Evolutionary conservation across 129 eudicot genomes (phyloP).

Genomic region (Centella asiatica): DNA sequence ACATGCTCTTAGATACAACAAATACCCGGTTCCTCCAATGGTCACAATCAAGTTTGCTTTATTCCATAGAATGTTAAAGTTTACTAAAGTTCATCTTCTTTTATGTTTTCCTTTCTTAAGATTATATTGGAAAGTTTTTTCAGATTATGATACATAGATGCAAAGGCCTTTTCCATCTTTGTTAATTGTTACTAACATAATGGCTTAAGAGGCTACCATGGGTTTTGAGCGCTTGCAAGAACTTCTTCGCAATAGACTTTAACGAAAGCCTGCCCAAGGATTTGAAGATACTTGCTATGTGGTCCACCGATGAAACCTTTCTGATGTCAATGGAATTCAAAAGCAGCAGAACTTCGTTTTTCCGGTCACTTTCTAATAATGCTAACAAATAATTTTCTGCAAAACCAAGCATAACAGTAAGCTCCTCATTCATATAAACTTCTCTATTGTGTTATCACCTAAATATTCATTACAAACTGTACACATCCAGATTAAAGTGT

Average conservation of each 20-base stretch:
- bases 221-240: constrained; percentile 40
- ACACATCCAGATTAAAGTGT: too few species aligned
- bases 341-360: constrained; percentile 49
- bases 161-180: neutral
- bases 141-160: neutral
- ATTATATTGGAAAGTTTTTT: neutral
- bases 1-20: neutral
- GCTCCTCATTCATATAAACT: constrained; percentile 11
- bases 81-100: too few species aligned
- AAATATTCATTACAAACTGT: too few species aligned
- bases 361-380: constrained; percentile 52
- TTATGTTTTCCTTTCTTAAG: too few species aligned
- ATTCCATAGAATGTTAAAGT: too few species aligned
- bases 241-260: constrained; percentile 53
- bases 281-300: constrained; percentile 40
- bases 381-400: constrained; percentile 74
- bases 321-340: constrained; percentile 57
- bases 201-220: constrained; percentile 32
- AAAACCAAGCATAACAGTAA: constrained; percentile 17
- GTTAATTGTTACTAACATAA: neutral
- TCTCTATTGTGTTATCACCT: too few species aligned
- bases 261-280: constrained; percentile 61
- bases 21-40: too few species aligned
- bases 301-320: constrained; percentile 46
- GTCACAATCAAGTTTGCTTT: too few species aligned